A percentile compares a stretch with the other conserved stretches of the same genome.
phyloP scores from a whole-genome alignment of 345 rosid species.

The Arabis alpina region DNA sequence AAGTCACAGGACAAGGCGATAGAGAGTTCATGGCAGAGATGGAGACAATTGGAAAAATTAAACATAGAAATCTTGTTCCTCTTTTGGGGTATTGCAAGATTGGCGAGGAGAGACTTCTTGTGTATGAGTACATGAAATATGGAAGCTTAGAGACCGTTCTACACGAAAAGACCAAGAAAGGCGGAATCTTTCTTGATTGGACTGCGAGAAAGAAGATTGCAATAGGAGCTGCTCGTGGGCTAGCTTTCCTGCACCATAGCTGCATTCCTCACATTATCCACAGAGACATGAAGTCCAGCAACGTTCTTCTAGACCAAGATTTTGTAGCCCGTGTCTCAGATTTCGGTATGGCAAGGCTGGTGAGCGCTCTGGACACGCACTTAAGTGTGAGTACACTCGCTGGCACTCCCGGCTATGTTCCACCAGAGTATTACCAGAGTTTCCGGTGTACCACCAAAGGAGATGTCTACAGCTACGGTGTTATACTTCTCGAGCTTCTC shows the following conservation, averaged over 20 bases:
- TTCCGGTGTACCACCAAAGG: constrained; percentile 83
- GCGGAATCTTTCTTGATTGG: constrained; percentile 75
- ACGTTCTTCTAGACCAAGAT: constrained; percentile 85
- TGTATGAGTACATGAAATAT: constrained; percentile 88
- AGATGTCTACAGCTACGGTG: constrained; percentile 94
- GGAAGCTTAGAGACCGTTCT: constrained; percentile 95
- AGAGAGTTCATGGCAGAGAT: constrained; percentile 94
- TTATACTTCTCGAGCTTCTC: constrained; percentile 82
- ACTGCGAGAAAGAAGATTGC: constrained; percentile 79
- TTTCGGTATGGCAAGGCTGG: constrained; percentile 95
- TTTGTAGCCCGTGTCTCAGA: constrained; percentile 86
- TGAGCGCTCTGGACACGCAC: constrained; percentile 89
- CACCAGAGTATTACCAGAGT: constrained; percentile 97
- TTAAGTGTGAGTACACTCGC: constrained; percentile 93
- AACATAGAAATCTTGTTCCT: constrained; percentile 88
- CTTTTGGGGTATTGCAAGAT: constrained; percentile 89
- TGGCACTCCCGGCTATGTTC: constrained; percentile 95
- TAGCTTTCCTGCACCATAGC: constrained; percentile 90
- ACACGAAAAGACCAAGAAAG: constrained; percentile 58
- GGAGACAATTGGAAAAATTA: constrained; percentile 96
- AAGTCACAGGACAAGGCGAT: constrained; percentile 93
- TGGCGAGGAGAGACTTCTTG: constrained; percentile 89
- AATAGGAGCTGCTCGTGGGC: constrained; percentile 84
- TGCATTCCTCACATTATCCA: constrained; percentile 92
- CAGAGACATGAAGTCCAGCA: constrained; percentile 98